Evolutionary conservation across 805 yeast species (phyloP), one percentile per base, ranked within the genome.

Genomic region (Pichia gijzeniarum): DNA sequence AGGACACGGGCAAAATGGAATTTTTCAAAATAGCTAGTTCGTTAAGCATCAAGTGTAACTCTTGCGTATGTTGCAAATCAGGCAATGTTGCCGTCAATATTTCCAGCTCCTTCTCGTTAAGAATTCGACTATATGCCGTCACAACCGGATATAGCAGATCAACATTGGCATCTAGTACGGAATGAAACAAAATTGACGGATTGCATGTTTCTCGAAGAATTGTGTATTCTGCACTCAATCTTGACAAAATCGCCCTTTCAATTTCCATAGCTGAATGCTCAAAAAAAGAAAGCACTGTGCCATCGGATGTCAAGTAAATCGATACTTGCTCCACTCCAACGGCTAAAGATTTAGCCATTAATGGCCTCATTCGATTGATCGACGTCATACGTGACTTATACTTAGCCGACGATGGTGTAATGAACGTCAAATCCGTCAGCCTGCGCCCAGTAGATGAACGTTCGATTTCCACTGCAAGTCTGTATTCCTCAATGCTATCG

Each of bases 271-370:
- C 80, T 4, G 77, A 69, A 48, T 75, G 72, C 54, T 79, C 84
- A 55, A 79, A 78, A 50, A 79, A 75, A 0, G 82, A 69, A 4
- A 79, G 67, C 12, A 79, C 73, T 0, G 78, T 70, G 37, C 70
- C 66, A 40, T 71, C 65, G 6, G 64, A 58, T 16, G 72, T 61
- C 16, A 79, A 48, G 48, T 72, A 79, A 39, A 77, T 57, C 0
- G 81, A 73, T 2, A 73, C 74, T 54, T 79, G 83, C 54, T 79
- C 84, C 10, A 75, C 62, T 0, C 77, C 80, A 6, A 78, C 78
- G 19, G 65, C 68, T 44, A 65, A 53, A 10, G 69, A 67, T 51
- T 70, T 57, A 37, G 64, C 52, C 46, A 70, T 69, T 25, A 76
- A 59, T 6, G 79, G 79, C 35, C 78, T 59, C 40, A 65, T 65